Percentiles rank a stretch among this genome's conserved stretches.
These are phyloP conservation scores for Peronospora destructor DNA, from an alignment of 352 stramenopile species.

Conservation along the genomic window DNA sequence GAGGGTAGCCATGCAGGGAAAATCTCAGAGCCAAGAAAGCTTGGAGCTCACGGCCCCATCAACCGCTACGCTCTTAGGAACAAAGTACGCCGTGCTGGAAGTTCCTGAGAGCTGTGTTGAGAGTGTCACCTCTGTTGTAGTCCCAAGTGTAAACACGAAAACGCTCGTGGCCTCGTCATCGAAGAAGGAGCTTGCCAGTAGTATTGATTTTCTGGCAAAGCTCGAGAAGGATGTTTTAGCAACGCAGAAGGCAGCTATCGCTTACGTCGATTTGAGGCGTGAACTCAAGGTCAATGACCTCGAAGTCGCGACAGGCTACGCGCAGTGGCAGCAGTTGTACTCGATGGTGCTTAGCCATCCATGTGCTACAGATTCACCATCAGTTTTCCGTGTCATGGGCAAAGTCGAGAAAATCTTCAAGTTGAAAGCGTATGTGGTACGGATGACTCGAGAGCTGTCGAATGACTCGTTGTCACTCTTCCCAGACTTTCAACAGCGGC, in stretches of 20 bases:
- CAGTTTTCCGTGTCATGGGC: slow-evolving; percentile 42
- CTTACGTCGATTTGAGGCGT: slow-evolving; percentile 59
- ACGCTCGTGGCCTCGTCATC: slow-evolving; percentile 53
- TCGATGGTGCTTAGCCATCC: slow-evolving; percentile 43
- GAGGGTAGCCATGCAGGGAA: slow-evolving; percentile 25
- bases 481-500: slow-evolving; percentile 94
- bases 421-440: slow-evolving; percentile 54
- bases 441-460: slow-evolving; percentile 55
- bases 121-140: slow-evolving; percentile 43
- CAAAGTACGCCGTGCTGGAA: slow-evolving; percentile 61
- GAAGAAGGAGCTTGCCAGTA: slow-evolving; percentile 65
- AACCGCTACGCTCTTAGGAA: slow-evolving; percentile 53
- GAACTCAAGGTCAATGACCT: slow-evolving; percentile 80
- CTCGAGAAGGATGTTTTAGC: slow-evolving; percentile 62
- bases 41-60: slow-evolving; percentile 43
- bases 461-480: slow-evolving; percentile 93
- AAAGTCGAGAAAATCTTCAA: slow-evolving; percentile 77
- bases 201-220: slow-evolving; percentile 62
- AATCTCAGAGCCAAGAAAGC: slow-evolving; percentile 31
- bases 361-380: slow-evolving; percentile 33
- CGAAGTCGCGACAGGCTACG: slow-evolving; percentile 62
- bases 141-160: slow-evolving; percentile 49
- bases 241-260: slow-evolving; percentile 36
- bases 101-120: slow-evolving; percentile 77
- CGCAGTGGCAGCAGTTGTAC: slow-evolving; percentile 52